Evolutionary conservation across 345 rosid species (phyloP).

Genomic region (Populus euphratica): DNA sequence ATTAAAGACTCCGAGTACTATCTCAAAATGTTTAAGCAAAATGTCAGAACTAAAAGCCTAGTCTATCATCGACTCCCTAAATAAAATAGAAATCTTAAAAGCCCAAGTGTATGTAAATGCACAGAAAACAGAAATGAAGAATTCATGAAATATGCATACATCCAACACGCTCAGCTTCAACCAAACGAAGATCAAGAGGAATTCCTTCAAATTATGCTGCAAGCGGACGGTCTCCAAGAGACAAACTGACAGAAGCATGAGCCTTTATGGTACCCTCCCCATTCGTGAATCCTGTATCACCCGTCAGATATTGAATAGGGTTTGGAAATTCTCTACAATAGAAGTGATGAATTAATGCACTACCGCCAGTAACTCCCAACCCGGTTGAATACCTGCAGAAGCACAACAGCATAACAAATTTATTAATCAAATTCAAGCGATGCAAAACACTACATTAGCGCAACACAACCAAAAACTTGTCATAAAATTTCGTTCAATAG

Average conservation of each 20-base stretch:
- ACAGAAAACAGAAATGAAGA: not conserved
- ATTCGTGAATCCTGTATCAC: slow-evolving; percentile 75
- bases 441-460: not conserved
- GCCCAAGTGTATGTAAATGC: not conserved
- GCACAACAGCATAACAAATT: no score
- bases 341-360: slow-evolving; percentile 91
- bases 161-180: slow-evolving; percentile 93
- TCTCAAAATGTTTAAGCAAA: not conserved
- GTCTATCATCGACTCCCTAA: not conserved
- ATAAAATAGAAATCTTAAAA: no score
- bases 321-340: slow-evolving; percentile 81
- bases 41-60: not conserved
- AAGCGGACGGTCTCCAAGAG: slow-evolving; percentile 78
- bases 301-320: slow-evolving; percentile 72
- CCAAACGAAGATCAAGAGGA: slow-evolving; percentile 90
- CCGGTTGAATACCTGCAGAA: slow-evolving; percentile 86
- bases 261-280: slow-evolving; percentile 84
- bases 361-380: slow-evolving; percentile 80
- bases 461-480: not conserved
- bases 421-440: not conserved
- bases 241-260: slow-evolving; percentile 63
- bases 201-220: slow-evolving; percentile 97
- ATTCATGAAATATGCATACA: slow-evolving; percentile 46
- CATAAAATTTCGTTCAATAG: not conserved
- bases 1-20: not conserved